These are phyloP conservation scores for Penicillium argentinense DNA, from an alignment of 495 filamentous ascomycete genomes.

Conservation along the genomic window DNA sequence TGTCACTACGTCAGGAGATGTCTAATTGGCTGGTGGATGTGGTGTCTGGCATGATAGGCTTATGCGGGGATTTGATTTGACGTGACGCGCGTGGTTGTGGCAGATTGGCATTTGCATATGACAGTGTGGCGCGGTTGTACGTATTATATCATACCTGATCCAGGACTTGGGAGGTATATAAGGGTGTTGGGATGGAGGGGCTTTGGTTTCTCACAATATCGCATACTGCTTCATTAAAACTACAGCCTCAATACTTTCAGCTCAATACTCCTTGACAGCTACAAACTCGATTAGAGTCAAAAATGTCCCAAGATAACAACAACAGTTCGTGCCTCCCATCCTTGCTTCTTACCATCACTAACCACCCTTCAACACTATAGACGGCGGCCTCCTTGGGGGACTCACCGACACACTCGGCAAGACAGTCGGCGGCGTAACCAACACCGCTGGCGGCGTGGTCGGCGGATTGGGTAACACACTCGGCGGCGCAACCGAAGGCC, in stretches of 20 bases:
- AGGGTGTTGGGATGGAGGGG: no score
- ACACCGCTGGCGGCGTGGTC: constrained; percentile 32
- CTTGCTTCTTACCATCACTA: neutral
- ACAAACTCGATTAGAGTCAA: no score
- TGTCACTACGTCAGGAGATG: constrained; percentile 14
- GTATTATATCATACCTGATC: constrained; percentile 30
- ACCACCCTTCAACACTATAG: neutral
- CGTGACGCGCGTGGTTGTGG: no score
- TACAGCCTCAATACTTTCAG: neutral
- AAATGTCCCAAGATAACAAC: constrained; percentile 13
- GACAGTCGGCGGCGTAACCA: constrained; percentile 37
- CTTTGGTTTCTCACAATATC: no score
- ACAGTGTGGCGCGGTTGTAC: constrained; percentile 19
- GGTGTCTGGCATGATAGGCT: neutral
- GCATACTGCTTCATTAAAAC: neutral
- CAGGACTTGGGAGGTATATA: neutral
- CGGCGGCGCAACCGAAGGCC: constrained; percentile 30
- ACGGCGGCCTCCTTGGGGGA: constrained; percentile 32
- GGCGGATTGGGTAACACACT: constrained; percentile 37
- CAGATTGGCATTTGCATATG: constrained; percentile 4
- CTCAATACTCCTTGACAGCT: no score
- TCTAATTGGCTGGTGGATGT: neutral
- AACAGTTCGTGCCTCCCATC: constrained; percentile 11
- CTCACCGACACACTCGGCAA: constrained; percentile 37
- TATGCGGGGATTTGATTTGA: constrained; percentile 1